A percentile compares a stretch with the other conserved stretches of the same genome.
These are phyloP conservation scores for Harringtonia aguacate DNA, from an alignment of 2,329 filamentous ascomycete species.

Conservation along the genomic window DNA sequence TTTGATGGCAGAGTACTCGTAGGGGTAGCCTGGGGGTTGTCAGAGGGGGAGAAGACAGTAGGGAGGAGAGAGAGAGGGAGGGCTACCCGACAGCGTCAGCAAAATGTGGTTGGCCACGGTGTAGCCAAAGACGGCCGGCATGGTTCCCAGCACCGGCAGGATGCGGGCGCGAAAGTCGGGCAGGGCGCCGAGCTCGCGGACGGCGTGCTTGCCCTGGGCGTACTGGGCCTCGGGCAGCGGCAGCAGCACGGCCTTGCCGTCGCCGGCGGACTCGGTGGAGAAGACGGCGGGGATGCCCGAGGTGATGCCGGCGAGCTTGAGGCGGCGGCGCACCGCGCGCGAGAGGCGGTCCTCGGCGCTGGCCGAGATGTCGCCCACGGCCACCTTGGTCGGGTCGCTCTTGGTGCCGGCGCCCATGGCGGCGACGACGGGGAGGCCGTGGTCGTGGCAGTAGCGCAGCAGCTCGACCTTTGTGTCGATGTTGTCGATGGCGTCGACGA, in stretches of 20 bases:
- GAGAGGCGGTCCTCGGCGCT: constrained; percentile 86
- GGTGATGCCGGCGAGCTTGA: constrained; percentile 69
- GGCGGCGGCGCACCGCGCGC: constrained; percentile 65
- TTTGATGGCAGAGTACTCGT: constrained; percentile 73
- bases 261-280: constrained; percentile 80
- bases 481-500: constrained; percentile 98
- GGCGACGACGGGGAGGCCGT: constrained; percentile 73
- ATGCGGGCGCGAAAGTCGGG: constrained; percentile 94
- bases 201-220: constrained; percentile 57
- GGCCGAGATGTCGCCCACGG: constrained; percentile 81
- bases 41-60: background rate
- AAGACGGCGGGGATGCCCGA: constrained; percentile 86
- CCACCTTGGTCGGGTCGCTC: constrained; percentile 70
- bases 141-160: constrained; percentile 85
- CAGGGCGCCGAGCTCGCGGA: constrained; percentile 78
- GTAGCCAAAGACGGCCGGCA: constrained; percentile 94
- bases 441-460: constrained; percentile 74
- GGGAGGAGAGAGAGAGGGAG: background rate
- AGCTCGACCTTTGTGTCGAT: constrained; percentile 93
- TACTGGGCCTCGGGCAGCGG: constrained; percentile 85
- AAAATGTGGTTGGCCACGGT: constrained; percentile 89
- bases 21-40: constrained; percentile 57
- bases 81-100: constrained; percentile 51
- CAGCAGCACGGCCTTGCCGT: constrained; percentile 82
- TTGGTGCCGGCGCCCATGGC: constrained; percentile 97